Base-by-base conservation (phyloP, 169 alveolate genomes). In the Plasmodium yoelii region DNA sequence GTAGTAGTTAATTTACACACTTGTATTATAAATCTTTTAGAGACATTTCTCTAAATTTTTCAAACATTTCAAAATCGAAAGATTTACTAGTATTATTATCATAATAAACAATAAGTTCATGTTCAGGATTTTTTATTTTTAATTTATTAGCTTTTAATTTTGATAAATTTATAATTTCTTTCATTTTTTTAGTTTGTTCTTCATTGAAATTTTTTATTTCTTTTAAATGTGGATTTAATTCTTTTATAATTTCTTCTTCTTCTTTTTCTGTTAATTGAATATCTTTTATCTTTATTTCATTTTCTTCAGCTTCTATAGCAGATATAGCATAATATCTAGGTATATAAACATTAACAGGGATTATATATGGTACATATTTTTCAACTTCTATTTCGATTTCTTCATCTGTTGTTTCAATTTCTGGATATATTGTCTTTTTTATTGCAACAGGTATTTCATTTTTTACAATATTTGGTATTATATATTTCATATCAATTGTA, bases 331-430 rank as follows among this genome's bases (percentile, higher is more conserved):
- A 80, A 46, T 80, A 80, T 24, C 84, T 72, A 53, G 90, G 90
- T 1, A 80, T 69, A 80, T 80, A 80, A 0, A 80, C 90, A 67
- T 80, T 80, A 0, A 80, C 90, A 6, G 90, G 90, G 1, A 80
- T 61, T 56, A 80, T 49, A 28, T 60, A 46, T 2, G 90, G 90
- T 15, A 80, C 51, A 67, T 80, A 80, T 51, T 80, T 80, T 67
- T 65, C 60, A 0, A 80, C 90, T 80, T 80, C 77, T 3, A 80
- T 60, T 67, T 80, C 77, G 34, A 80, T n/a, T 59, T 34, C 90
- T 13, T 80, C 90, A 67, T 80, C 65, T 0, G 90, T 49, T 9
- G 60, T 67, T 49, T 53, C 84, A 5, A 80, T 80, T 67, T 80
- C 69, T 55, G 90, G 90, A 34, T 80, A 69, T 2, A 80, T 46